Base-by-base conservation (phyloP, 2,329 filamentous ascomycete species). In the Dothidotthia symphoricarpi region DNA sequence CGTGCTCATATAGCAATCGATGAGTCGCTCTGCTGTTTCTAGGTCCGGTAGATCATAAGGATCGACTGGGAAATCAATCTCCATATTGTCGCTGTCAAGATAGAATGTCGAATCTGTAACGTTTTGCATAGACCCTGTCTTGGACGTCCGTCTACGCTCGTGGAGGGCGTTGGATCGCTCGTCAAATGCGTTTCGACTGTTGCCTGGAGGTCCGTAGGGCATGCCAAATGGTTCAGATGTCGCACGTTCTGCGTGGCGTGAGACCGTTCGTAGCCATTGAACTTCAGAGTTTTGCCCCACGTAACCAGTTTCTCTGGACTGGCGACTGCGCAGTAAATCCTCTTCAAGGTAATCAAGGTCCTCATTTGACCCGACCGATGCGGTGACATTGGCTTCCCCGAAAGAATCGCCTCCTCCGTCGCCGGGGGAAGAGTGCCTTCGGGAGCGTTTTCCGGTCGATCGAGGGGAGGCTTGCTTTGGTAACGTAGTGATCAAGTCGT, bases 1-100 rank as follows among this genome's bases (percentile, higher is more conserved):
- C 2, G 61, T 66, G 4, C 49, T 40, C 33, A 69, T 57, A 35
- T 69, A 72, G 24, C 50, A 57, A 6, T 59, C 27, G 14, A 69
- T 53, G 4, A 70, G 49, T 15, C 51, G 44, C 13, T 67, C 53
- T 1, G 63, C 67, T 3, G 55, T 50, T 3, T 52, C 47, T 22
- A 51, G 47, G 1, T 57, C 48, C 8, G 68, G 69, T 12, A 68
- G 36, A 16, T 60, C 55, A 28, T 42, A 51, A n/a, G 56, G 64
- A 45, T 51, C 55, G 13, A 53, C 53, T 13, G 31, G 39, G 4
- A 55, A 29, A 2, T 62, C 49, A 3, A 67, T 33, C 6, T 58
- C 45, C 6, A 60, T 41, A 22, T 47, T 48, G 8, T 65, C 48
- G 11, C 56, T 57, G 26, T 68, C 64, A 16, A 66, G 47, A 36